Conservation (phyloP, 1,284 basidiomycete genomes). For the Thecaphora thlaspeos region DNA sequence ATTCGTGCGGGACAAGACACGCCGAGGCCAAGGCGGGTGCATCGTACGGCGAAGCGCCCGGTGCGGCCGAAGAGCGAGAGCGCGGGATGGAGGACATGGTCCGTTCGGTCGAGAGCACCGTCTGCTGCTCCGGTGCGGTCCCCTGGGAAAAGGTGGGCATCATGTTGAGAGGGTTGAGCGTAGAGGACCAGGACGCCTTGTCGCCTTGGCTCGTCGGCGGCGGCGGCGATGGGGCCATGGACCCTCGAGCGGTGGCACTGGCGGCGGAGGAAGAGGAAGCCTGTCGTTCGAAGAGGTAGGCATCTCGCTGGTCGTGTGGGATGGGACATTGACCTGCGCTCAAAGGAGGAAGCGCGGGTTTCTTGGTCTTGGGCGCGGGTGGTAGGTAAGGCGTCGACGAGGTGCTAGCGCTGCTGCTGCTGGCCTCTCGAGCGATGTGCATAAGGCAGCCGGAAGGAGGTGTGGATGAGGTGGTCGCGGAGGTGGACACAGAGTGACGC, state of each 20-base stretch:
- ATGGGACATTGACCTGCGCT: slow-evolving; percentile 33
- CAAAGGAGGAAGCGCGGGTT: slow-evolving; percentile 24
- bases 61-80: slow-evolving; percentile 59
- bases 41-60: slow-evolving; percentile 53
- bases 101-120: slow-evolving; percentile 72
- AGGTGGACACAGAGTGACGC: no score
- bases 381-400: not conserved
- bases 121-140: slow-evolving; percentile 65
- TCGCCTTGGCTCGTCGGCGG: slow-evolving; percentile 11
- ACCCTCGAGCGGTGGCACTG: no score
- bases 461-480: slow-evolving; percentile 4
- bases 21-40: slow-evolving; percentile 24
- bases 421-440: slow-evolving; percentile 14
- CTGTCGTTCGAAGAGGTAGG: slow-evolving; percentile 17
- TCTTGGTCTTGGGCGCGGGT: slow-evolving; percentile 11
- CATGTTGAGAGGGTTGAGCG: slow-evolving; percentile 77
- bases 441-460: slow-evolving; percentile 46
- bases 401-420: not conserved
- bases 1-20: slow-evolving; percentile 51
- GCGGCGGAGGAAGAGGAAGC: slow-evolving; percentile 12
- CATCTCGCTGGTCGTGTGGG: slow-evolving; percentile 33
- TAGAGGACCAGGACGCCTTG: slow-evolving; percentile 21
- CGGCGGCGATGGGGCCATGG: no score
- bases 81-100: slow-evolving; percentile 83
- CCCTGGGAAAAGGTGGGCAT: slow-evolving; percentile 79